Base-by-base conservation (phyloP, 352 stramenopile genomes). In the Pythium apleroticum region DNA sequence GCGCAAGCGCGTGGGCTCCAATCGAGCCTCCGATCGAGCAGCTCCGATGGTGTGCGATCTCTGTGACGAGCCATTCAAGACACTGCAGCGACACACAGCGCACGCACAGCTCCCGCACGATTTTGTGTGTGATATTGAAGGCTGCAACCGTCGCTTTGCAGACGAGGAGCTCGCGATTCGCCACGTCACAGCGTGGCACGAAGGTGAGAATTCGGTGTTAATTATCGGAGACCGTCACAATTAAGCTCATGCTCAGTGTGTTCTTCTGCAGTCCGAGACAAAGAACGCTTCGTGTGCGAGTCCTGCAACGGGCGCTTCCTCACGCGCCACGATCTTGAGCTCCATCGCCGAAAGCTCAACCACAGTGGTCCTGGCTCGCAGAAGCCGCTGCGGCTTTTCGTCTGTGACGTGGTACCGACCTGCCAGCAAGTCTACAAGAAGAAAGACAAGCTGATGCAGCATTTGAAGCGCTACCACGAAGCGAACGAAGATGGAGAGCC, bases 391-490 rank as follows among this genome's bases (percentile, higher is more conserved):
- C 45, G 20, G 17, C 45, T 65, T 24, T 71, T 63, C 15, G 54
- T 66, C 9, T 73, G 66, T 37, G 20, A 62, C 39, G 56, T 22
- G 0, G 48, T 60, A 15, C n/a, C 49, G 0, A 56, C 66, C 6
- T 73, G 63, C 22, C 15, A 41, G 11, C 57, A 63, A 30, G 49
- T 48, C 10, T 74, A 68, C 53, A 69, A 70, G 41, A 67, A 63
- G 27, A 68, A 71, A 46, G 69, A 76, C 62, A 71, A 76, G 30
- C 45, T 76, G 10, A 20, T 27, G 1, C 65, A 65, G 4, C 69
- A 76, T 61, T 39, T 39, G 7, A 54, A 61, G 33, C 60, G 63
- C 0, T 67, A 68, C 35, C 69, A 76, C 50, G 19, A 41, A 12
- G 41, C 52, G 0, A 54, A 20, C 8, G 52, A 66, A 4, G 50